Conservation (phyloP, 1,284 basidiomycete genomes). For the Cutaneotrichosporon sp. region DNA sequence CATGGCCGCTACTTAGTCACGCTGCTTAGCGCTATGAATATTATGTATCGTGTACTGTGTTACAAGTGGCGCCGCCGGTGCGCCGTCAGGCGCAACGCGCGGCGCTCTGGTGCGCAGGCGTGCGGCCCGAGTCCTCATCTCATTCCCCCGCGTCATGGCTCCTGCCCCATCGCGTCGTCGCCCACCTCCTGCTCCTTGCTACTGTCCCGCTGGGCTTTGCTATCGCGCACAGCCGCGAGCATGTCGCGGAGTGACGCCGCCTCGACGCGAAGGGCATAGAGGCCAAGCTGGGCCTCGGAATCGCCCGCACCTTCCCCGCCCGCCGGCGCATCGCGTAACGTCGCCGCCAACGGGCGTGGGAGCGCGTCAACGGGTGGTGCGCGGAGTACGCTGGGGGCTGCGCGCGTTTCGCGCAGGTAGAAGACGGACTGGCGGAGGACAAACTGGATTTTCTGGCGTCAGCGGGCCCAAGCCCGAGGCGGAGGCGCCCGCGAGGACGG, state of each 20-base stretch:
- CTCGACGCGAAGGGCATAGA: slow-evolving; percentile 40
- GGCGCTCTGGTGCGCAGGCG: too few species aligned
- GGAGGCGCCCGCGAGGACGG: not conserved
- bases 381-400: slow-evolving; percentile 29
- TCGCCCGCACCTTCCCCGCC: not conserved
- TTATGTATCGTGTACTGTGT: slow-evolving; percentile 6
- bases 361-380: slow-evolving; percentile 28
- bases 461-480: not conserved
- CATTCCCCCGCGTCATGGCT: too few species aligned
- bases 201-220: not conserved
- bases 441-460: slow-evolving; percentile 43
- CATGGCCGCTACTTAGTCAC: slow-evolving; percentile 1
- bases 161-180: too few species aligned
- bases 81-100: too few species aligned
- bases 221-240: slow-evolving; percentile 10
- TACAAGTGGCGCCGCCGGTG: too few species aligned
- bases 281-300: slow-evolving; percentile 27
- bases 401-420: slow-evolving; percentile 37
- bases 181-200: not conserved
- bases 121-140: too few species aligned
- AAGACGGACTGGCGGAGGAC: slow-evolving; percentile 42
- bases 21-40: slow-evolving; percentile 3
- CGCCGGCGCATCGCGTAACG: slow-evolving; percentile 7
- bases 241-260: slow-evolving; percentile 30
- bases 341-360: slow-evolving; percentile 23